Evolutionary conservation across 2,329 filamentous ascomycete species (phyloP), one percentile per base, ranked within the genome.

Genomic region (Claviceps citrina): DNA sequence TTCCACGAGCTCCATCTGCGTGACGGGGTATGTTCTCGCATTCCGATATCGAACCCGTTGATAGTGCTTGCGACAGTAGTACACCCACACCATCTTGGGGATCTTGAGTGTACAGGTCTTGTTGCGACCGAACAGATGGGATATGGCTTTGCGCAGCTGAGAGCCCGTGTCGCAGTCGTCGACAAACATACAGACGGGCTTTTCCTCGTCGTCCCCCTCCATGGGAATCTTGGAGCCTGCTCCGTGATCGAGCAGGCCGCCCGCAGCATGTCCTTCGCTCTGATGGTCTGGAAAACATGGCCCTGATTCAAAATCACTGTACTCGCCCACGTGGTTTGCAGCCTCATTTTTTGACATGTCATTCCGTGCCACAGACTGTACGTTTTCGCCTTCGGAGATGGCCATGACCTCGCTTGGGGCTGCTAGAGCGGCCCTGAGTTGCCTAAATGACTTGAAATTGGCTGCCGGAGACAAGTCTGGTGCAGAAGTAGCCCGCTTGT

Each of bases 81-180:
- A 74, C 0, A 84, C 74, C 82, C 82, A 89, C 2, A 84, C 71
- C 18, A 72, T 59, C 5, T 71, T 61, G 0, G 81, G 81, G 36
- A 91, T 83, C 33, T 68, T 66, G 26, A 78, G 70, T 1, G 84
- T 91, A 51, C 76, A 80, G 7, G 72, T 67, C 60, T 91, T 91
- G 65, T 91, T 91, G 28, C 84, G 74, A 18, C 84, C 84, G 49
- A 89, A 89, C 41, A 87, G 72, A 52, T 91, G 82, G 0, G 81
- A 85, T 43, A 89, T 80, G 5, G 80, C 76, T 59, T 89, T 89
- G 36, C 84, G 74, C 19, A 70, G 69, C 41, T 73, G 67, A 5
- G 73, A 76, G 4, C 67, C 67, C 0, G 73, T 78, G 34, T 71
- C 66, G 51, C 76, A 81, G 44, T 71, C 63, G 1, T 63, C 55